Conservation (phyloP, 2,329 filamentous ascomycete species). For the Pseudogymnoascus sp. region DNA sequence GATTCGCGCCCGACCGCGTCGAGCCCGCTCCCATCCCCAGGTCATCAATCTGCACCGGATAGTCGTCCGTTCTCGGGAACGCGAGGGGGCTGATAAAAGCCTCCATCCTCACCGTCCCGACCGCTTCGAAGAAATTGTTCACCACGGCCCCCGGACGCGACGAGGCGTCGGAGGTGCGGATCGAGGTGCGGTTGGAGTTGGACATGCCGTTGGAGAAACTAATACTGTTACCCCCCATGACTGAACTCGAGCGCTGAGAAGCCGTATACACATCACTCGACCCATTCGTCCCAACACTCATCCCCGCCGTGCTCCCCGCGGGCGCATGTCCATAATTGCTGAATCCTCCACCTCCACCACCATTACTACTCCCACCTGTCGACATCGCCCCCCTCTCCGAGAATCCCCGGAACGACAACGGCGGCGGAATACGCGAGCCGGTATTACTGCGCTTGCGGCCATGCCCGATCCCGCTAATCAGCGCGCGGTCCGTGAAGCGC, state of each 20-base stretch:
- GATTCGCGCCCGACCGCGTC: slow-evolving; percentile 17
- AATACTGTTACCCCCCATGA: slow-evolving; percentile 26
- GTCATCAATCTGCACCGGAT: slow-evolving; percentile 26
- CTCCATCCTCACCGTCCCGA: slow-evolving; percentile 92
- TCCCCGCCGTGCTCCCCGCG: slow-evolving; percentile 48
- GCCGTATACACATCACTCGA: slow-evolving; percentile 53
- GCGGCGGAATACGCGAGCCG: slow-evolving; percentile 61
- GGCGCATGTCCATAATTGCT: slow-evolving; percentile 25
- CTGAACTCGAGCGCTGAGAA: slow-evolving; percentile 39
- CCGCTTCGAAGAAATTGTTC: slow-evolving; percentile 66
- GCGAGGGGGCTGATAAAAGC: slow-evolving; percentile 72
- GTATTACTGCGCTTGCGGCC: slow-evolving; percentile 86
- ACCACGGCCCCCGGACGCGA: slow-evolving; percentile 23
- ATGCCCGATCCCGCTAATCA: slow-evolving; percentile 39
- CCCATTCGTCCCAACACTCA: slow-evolving; percentile 48
- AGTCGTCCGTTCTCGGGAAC: slow-evolving; percentile 20
- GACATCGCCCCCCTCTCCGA: slow-evolving; percentile 40
- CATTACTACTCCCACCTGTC: slow-evolving; percentile 9
- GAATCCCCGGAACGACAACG: slow-evolving; percentile 70
- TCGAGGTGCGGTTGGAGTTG: slow-evolving; percentile 27
- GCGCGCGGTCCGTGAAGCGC: slow-evolving; percentile 51
- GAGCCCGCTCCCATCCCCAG: slow-evolving; percentile 14
- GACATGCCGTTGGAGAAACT: slow-evolving; percentile 36
- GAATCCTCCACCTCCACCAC: slow-evolving; percentile 21
- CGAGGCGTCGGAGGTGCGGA: slow-evolving; percentile 26